Base-by-base conservation (phyloP, 805 yeast species). In the Cyberlindnera americana region DNA sequence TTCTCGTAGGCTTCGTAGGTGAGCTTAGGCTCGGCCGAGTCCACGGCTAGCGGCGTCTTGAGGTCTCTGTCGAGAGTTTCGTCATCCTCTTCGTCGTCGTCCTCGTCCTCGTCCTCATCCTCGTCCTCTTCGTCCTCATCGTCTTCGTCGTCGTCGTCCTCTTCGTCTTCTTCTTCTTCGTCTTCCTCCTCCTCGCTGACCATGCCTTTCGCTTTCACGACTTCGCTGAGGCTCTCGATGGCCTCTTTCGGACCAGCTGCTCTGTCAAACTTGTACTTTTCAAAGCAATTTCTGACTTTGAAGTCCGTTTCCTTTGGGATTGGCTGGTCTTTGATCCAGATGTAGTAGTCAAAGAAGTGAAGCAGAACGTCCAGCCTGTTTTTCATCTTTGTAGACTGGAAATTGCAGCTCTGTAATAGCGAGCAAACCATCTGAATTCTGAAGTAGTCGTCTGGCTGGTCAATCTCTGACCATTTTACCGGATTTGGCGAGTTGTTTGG, bases 291-390 rank as follows among this genome's bases (percentile, higher is more conserved):
- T 17, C 60, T 54, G n/a, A 85, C 48, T 34, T 67, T 69, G 48
- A 78, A 79, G 30, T 73, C 73, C 3, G 76, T 61, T 33, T 83
- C 93, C 45, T 70, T 65, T 0, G 95, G 88, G 13, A 84, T 38
- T 2, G 87, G 84, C 33, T 61, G 69, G 3, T 59, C 59, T 52
- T 88, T 88, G 23, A 81, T 72, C 57, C 70, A 73, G 5, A 75
- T 58, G 54, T 85, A 88, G 57, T 78, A 88, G 52, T 88, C 93
- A 44, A 87, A 79, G 48, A 77, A 81, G 19, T 69, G 68, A 41
- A 81, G 49, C 41, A 82, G 73, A 0, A 65, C 37, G 1, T 56
- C 50, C 11, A 77, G 35, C 26, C 67, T 62, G 4, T 51, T 42
- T 12, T 22, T 32, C 8, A 46, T 38, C 10, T 46, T 48, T 3